These are phyloP conservation scores for Lolium multiflorum DNA, from an alignment of 176 grass and related monocot species.

Conservation along the genomic window DNA sequence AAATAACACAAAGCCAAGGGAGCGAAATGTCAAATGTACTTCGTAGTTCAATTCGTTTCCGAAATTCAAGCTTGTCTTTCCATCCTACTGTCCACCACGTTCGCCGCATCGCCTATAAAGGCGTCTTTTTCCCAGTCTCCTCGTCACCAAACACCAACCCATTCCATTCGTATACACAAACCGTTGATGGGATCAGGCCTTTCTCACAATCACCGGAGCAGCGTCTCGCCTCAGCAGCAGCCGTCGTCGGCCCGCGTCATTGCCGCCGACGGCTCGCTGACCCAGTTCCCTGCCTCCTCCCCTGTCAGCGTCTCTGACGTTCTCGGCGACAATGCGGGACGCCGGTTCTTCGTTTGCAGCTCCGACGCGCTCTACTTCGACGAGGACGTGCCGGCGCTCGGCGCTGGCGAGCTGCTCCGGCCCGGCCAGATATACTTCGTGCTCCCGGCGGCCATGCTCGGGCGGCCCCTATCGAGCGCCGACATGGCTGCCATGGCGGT, in stretches of 20 bases:
- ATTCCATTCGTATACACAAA: background rate
- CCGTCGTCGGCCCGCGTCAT: slow-evolving; percentile 51
- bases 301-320: slow-evolving; percentile 42
- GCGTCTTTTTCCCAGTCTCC: background rate
- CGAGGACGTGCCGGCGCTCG: slow-evolving; percentile 38
- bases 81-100: background rate
- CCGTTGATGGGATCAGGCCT: slow-evolving; percentile 62
- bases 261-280: slow-evolving; percentile 63
- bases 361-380: slow-evolving; percentile 82
- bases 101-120: slow-evolving; percentile 37
- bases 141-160: slow-evolving; percentile 26
- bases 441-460: slow-evolving; percentile 56
- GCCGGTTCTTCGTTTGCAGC: slow-evolving; percentile 56
- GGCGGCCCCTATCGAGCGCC: slow-evolving; percentile 43
- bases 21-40: background rate
- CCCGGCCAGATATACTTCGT: slow-evolving; percentile 28
- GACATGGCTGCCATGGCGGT: slow-evolving; percentile 76
- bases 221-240: slow-evolving; percentile 32
- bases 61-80: background rate
- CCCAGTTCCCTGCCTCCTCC: slow-evolving; percentile 30
- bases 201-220: slow-evolving; percentile 52
- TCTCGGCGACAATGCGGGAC: slow-evolving; percentile 19
- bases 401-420: slow-evolving; percentile 50
- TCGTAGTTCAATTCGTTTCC: background rate
- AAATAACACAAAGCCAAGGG: background rate